Conservation (phyloP, 2,329 filamentous ascomycete species). For the Colletotrichum spaethianum region DNA sequence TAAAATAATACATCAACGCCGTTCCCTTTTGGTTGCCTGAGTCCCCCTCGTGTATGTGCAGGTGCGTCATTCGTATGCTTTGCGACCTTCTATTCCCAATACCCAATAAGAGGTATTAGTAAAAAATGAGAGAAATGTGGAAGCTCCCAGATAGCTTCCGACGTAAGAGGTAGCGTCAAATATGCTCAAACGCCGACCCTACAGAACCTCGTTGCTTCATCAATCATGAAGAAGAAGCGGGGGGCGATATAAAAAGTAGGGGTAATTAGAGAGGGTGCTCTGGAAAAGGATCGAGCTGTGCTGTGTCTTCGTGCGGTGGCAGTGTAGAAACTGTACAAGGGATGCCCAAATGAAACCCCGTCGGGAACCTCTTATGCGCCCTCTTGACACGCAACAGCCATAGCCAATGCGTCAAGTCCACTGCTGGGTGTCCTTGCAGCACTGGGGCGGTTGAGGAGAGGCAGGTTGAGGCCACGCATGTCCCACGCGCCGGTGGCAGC, state of each 20-base stretch:
- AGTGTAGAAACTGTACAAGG: not conserved
- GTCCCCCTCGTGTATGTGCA: constrained; percentile 36
- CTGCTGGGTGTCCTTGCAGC: constrained; percentile 61
- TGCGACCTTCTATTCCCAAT: constrained; percentile 34
- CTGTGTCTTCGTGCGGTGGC: not conserved
- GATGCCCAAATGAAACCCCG: not conserved
- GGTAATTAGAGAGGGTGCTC: constrained; percentile 1
- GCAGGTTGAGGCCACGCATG: constrained; percentile 60
- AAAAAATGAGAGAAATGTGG: constrained; percentile 9
- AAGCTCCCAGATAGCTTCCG: not conserved
- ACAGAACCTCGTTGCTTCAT: not conserved
- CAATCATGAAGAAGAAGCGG: constrained; percentile 9
- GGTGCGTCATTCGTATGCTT: constrained; percentile 42
- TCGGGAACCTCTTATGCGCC: constrained; percentile 43
- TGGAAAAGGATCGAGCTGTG: not conserved
- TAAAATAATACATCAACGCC: constrained; percentile 35
- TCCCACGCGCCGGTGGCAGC: constrained; percentile 58
- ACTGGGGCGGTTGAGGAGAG: constrained; percentile 61
- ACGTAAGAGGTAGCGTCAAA: not conserved
- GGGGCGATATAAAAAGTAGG: not conserved
- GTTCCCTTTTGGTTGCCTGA: constrained; percentile 26
- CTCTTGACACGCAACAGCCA: constrained; percentile 68
- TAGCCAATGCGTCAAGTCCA: constrained; percentile 68
- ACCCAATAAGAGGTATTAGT: constrained; percentile 10
- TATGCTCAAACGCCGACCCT: not conserved